phyloP scores from a whole-genome alignment of 2,329 filamentous ascomycete genomes.

The Harringtonia aguacate region DNA sequence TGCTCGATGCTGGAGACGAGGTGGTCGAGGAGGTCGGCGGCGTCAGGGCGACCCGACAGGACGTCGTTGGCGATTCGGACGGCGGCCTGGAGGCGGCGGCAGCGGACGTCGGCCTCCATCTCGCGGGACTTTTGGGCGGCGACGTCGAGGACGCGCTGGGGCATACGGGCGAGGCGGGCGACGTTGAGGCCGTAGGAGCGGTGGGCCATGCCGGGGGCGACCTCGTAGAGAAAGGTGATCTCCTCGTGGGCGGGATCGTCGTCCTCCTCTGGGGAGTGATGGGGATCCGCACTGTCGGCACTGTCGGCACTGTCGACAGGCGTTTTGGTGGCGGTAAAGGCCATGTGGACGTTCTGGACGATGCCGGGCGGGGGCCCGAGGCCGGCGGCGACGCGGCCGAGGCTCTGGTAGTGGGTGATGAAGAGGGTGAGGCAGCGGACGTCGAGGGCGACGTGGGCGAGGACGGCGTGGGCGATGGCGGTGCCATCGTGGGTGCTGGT shows the following conservation, averaged over 20 bases:
- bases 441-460: constrained; percentile 71
- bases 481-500: constrained; percentile 94
- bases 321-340: constrained; percentile 43
- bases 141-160: constrained; percentile 63
- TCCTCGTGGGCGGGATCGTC: constrained; percentile 47
- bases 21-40: constrained; percentile 36
- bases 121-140: constrained; percentile 71
- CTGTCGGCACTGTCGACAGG: constrained; percentile 2
- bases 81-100: constrained; percentile 46
- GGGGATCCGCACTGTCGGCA: too few species aligned
- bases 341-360: constrained; percentile 90
- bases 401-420: constrained; percentile 93
- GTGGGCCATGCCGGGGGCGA: constrained; percentile 83
- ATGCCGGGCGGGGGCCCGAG: constrained; percentile 39
- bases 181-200: constrained; percentile 93
- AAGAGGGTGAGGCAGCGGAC: constrained; percentile 76
- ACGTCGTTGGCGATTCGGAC: constrained; percentile 31
- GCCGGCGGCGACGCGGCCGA: constrained; percentile 58
- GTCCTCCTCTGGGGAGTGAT: too few species aligned
- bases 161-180: constrained; percentile 73
- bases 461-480: constrained; percentile 85
- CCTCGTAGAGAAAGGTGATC: constrained; percentile 90
- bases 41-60: constrained; percentile 17
- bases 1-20: constrained; percentile 48
- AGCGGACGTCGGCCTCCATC: constrained; percentile 63